These are phyloP conservation scores for Cyberlindnera suaveolens DNA, from an alignment of 805 yeast genomes.

Conservation along the genomic window DNA sequence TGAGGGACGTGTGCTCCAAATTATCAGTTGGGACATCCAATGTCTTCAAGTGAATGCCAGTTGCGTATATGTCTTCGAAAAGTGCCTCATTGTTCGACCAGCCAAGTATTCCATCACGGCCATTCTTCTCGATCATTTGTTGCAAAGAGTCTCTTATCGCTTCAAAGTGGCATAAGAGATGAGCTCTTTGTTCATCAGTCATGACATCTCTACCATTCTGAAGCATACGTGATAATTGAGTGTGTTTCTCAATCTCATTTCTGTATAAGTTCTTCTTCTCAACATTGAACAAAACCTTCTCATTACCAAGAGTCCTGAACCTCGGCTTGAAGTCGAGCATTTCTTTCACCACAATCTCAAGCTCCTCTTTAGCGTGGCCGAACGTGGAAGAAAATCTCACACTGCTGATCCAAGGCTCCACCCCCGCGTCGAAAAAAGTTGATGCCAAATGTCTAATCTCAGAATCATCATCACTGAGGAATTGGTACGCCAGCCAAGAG, in stretches of 20 bases:
- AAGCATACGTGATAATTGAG: conserved; percentile 20
- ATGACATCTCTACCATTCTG: conserved; percentile 5
- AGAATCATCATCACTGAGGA: conserved; percentile 62
- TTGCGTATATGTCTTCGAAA: conserved; percentile 9
- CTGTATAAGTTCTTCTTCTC: conserved; percentile 67
- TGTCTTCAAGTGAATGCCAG: neutral
- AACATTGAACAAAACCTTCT: conserved; percentile 47
- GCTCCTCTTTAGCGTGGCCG: conserved; percentile 6
- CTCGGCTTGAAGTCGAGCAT: conserved; percentile 14
- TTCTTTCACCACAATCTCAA: conserved; percentile 8
- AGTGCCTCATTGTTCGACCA: conserved; percentile 21
- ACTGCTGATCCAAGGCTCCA: conserved; percentile 30
- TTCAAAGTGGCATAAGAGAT: conserved; percentile 1
- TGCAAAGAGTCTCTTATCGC: neutral
- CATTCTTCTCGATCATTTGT: conserved; percentile 1
- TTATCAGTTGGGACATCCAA: neutral
- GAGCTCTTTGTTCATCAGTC: neutral
- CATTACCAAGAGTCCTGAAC: conserved; percentile 14
- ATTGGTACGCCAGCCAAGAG: conserved; percentile 28
- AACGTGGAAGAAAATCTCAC: conserved; percentile 14
- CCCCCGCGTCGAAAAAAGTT: conserved; percentile 28
- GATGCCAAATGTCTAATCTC: conserved; percentile 48
- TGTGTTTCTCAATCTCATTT: conserved; percentile 34
- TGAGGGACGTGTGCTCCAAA: neutral
- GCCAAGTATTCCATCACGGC: conserved; percentile 13